These are phyloP conservation scores for Psilocybe cubensis DNA, from an alignment of 768 basidiomycete species.

Conservation along the genomic window DNA sequence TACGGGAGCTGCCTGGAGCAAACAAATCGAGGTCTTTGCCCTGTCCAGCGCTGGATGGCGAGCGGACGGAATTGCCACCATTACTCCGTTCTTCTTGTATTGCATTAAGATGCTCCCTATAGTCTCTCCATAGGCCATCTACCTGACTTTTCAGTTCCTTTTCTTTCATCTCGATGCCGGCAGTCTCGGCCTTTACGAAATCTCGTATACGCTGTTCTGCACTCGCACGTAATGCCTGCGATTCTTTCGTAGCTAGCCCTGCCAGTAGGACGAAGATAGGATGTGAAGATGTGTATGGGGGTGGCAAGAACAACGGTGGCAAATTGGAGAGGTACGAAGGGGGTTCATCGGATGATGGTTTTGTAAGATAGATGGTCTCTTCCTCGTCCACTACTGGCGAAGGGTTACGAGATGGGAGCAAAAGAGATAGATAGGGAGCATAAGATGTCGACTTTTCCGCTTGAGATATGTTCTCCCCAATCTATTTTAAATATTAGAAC, in stretches of 20 bases:
- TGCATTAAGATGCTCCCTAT: conserved; percentile 49
- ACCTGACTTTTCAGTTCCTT: conserved; percentile 57
- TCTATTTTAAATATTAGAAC: conserved; percentile 32
- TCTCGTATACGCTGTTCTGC: conserved; percentile 63
- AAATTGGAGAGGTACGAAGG: conserved; percentile 52
- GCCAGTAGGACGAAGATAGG: conserved; percentile 70
- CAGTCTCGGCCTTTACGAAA: conserved; percentile 55
- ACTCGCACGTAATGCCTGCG: conserved; percentile 52
- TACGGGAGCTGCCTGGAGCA: conserved; percentile 21
- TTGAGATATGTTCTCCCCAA: conserved; percentile 37
- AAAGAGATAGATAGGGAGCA: conserved; percentile 48
- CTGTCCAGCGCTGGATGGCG: conserved; percentile 16
- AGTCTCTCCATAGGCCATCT: conserved; percentile 64
- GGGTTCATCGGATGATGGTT: conserved; percentile 27
- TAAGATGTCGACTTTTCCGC: conserved; percentile 46
- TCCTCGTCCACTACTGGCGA: conserved; percentile 26
- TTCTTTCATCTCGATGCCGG: conserved; percentile 61
- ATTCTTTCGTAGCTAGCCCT: conserved; percentile 56
- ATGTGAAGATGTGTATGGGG: conserved; percentile 78
- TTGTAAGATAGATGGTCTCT: conserved; percentile 24
- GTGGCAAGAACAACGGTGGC: conserved; percentile 69
- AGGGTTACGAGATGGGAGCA: conserved; percentile 39
- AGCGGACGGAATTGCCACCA: conserved; percentile 14
- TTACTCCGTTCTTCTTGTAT: conserved; percentile 40
- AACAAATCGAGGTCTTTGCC: conserved; percentile 7